Evolutionary conservation across 805 yeast genomes (phyloP).

Genomic region (Lachancea cidri): DNA sequence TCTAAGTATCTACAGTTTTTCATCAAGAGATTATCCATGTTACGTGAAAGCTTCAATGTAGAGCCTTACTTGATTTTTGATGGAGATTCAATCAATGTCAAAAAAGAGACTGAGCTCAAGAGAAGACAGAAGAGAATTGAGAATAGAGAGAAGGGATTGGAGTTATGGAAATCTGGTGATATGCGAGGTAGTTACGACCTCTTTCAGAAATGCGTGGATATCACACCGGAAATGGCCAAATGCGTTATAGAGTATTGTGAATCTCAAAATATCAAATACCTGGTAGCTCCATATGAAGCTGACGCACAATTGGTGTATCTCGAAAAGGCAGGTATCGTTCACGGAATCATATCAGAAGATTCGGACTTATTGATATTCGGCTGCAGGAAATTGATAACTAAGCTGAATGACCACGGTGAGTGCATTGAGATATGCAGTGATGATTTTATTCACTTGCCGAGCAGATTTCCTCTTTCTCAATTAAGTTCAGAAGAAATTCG

Average conservation of each 20-base stretch:
- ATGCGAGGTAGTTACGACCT: slow-evolving; percentile 56
- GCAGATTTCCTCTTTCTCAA: slow-evolving; percentile 44
- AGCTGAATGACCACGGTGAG: slow-evolving; percentile 63
- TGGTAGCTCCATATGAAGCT: slow-evolving; percentile 98
- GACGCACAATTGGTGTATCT: slow-evolving; percentile 94
- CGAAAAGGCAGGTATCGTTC: slow-evolving; percentile 66
- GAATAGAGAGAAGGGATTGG: slow-evolving; percentile 53
- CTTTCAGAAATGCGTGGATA: slow-evolving; percentile 75
- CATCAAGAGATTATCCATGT: slow-evolving; percentile 59
- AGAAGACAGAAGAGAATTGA: slow-evolving; percentile 53
- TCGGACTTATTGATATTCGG: slow-evolving; percentile 92
- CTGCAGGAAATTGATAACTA: slow-evolving; percentile 67
- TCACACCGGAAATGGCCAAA: slow-evolving; percentile 89
- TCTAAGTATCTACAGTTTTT: slow-evolving; percentile 67
- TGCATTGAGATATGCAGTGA: slow-evolving; percentile 65
- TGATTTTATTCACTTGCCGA: slow-evolving; percentile 44
- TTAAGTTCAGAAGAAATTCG: slow-evolving; percentile 57
- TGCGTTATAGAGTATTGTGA: slow-evolving; percentile 71
- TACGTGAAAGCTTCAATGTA: slow-evolving; percentile 56
- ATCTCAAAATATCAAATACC: slow-evolving; percentile 50
- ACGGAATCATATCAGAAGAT: slow-evolving; percentile 89
- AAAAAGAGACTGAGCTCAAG: slow-evolving; percentile 64
- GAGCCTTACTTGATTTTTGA: slow-evolving; percentile 89
- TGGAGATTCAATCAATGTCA: slow-evolving; percentile 81
- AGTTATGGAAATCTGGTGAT: slow-evolving; percentile 48